Conservation (phyloP, 116 monocot species). For the Dioscorea cayenensis region DNA sequence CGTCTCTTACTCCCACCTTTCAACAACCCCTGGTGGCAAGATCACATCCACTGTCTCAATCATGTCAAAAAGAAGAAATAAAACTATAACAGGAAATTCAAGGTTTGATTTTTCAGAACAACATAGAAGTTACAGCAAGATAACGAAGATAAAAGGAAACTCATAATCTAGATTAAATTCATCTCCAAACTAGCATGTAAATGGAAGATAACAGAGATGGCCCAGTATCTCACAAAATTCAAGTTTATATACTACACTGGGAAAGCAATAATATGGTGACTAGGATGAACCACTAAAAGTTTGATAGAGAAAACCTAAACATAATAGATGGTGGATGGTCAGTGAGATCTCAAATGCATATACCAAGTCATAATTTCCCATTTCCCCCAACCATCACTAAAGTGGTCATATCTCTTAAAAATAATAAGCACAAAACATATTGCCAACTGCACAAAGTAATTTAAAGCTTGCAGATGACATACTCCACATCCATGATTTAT, state of each 20-base stretch:
- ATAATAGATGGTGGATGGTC: not conserved
- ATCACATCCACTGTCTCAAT: not conserved
- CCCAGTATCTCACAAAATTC: no score
- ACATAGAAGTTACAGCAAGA: not conserved
- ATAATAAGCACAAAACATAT: not conserved
- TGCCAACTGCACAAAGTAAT: not conserved
- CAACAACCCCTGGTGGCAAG: conserved; percentile 64
- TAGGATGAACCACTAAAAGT: not conserved
- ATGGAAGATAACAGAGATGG: no score
- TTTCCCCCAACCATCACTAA: no score
- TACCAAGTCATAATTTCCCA: no score
- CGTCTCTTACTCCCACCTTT: conserved; percentile 93
- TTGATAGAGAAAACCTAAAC: not conserved
- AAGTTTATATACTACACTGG: not conserved
- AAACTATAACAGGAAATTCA: not conserved
- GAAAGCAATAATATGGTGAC: not conserved
- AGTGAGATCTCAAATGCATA: no score
- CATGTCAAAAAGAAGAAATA: not conserved
- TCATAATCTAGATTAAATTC: no score
- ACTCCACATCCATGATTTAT: conserved; percentile 64
- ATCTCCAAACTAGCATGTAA: no score
- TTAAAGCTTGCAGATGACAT: conserved; percentile 9
- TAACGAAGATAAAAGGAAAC: no score
- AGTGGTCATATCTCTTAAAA: no score
- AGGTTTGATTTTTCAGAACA: not conserved